These are phyloP conservation scores for Quercus engelmannii DNA, from an alignment of 306 rosid genomes.

Conservation along the genomic window DNA sequence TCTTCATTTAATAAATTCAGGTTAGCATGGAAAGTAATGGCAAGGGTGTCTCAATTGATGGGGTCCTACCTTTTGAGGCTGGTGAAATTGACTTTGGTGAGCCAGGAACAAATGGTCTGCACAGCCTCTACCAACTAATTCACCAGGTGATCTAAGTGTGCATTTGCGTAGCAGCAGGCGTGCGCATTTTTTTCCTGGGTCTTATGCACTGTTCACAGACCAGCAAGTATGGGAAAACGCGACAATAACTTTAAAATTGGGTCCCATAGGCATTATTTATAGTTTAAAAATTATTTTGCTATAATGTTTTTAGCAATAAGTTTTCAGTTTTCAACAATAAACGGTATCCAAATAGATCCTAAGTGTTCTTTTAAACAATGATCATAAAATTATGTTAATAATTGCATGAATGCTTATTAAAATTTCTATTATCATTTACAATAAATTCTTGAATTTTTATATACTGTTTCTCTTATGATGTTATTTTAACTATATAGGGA, in stretches of 20 bases:
- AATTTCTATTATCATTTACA: not conserved
- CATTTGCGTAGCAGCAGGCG: too few species aligned
- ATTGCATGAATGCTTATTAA: not conserved
- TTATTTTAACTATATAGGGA: not conserved
- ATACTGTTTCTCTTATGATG: not conserved
- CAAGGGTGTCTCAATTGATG: slow-evolving; percentile 93
- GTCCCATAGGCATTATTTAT: too few species aligned
- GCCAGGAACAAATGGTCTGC: slow-evolving; percentile 98
- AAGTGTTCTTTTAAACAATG: not conserved
- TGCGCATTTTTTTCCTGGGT: too few species aligned
- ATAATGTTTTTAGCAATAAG: too few species aligned
- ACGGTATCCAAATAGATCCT: too few species aligned
- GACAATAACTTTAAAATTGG: too few species aligned
- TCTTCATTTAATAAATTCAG: slow-evolving; percentile 34
- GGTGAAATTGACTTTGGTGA: slow-evolving; percentile 98
- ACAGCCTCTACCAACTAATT: slow-evolving; percentile 96
- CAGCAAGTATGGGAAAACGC: too few species aligned
- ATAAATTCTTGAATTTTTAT: not conserved
- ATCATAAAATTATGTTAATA: not conserved
- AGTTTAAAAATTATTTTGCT: too few species aligned
- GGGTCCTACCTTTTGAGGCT: slow-evolving; percentile 84
- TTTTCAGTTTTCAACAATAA: too few species aligned
- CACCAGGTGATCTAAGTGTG: slow-evolving; percentile 66
- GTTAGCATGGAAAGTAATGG: slow-evolving; percentile 99
- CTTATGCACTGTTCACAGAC: too few species aligned